Conservation (phyloP, 257 asterid species). For the Scutellaria galericulata region DNA sequence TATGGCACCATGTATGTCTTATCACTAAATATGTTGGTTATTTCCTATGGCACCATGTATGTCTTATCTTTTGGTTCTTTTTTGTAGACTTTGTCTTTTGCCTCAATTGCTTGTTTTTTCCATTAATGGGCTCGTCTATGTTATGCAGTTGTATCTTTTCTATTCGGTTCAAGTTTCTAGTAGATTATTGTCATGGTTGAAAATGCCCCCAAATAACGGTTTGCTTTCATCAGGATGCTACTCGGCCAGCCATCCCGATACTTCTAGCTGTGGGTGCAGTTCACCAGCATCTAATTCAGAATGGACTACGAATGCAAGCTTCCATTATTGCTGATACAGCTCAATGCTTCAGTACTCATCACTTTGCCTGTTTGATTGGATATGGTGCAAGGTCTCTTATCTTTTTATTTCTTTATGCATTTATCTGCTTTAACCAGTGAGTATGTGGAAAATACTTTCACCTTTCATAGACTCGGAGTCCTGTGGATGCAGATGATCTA, state of each 20-base stretch:
- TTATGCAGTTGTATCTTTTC: background rate
- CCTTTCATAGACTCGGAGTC: background rate
- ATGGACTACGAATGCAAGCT: conserved; percentile 96
- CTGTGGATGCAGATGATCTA: background rate
- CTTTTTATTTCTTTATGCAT: conserved; percentile 26
- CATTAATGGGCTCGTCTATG: background rate
- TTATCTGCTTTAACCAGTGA: background rate
- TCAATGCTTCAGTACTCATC: conserved; percentile 99
- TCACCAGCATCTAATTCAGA: conserved; percentile 98
- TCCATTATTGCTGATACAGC: conserved; percentile 99
- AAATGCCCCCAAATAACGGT: conserved; percentile 24
- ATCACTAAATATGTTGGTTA: background rate
- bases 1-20: background rate
- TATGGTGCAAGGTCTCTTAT: conserved; percentile 90
- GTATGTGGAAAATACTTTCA: conserved; percentile 9
- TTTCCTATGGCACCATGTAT: background rate
- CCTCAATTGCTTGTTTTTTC: background rate
- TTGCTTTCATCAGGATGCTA: conserved; percentile 71
- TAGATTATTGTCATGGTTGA: conserved; percentile 8
- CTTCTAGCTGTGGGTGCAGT: conserved; percentile 99
- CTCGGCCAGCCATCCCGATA: conserved; percentile 96
- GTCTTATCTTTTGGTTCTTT: conserved; percentile 3
- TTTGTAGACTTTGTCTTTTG: background rate
- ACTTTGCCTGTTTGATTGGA: conserved; percentile 98
- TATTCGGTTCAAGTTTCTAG: conserved; percentile 2